Conservation (phyloP, 2,329 filamentous ascomycete genomes). For the Pseudocercospora crystallina region DNA sequence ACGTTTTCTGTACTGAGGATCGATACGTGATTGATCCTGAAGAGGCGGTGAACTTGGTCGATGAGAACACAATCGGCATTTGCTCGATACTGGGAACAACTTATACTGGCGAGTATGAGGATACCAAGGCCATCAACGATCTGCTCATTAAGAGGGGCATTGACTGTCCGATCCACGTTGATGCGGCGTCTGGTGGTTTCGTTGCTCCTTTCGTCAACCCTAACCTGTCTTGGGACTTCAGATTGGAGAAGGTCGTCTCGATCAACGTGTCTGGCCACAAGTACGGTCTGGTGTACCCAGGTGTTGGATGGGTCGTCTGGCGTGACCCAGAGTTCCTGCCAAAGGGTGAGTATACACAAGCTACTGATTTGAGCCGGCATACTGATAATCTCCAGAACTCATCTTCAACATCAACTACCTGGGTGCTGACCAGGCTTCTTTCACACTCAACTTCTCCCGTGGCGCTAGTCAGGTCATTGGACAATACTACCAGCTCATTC, state of each 20-base stretch:
- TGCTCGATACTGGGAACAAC: constrained; percentile 89
- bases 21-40: constrained; percentile 65
- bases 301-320: constrained; percentile 94
- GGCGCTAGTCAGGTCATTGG: constrained; percentile 92
- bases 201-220: constrained; percentile 89
- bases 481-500: constrained; percentile 96
- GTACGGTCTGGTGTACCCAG: constrained; percentile 77
- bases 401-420: constrained; percentile 99
- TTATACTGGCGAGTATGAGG: constrained; percentile 94
- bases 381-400: constrained; percentile 56
- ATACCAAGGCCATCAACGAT: constrained; percentile 89
- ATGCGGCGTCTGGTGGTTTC: constrained; percentile 88
- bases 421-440: constrained; percentile 89
- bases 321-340: constrained; percentile 79
- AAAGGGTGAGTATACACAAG: constrained; percentile 43
- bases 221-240: constrained; percentile 86
- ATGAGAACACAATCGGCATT: constrained; percentile 82
- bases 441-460: constrained; percentile 97
- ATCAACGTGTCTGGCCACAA: constrained; percentile 97
- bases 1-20: constrained; percentile 61
- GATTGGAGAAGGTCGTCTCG: constrained; percentile 80
- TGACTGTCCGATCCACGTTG: constrained; percentile 87
- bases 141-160: constrained; percentile 72
- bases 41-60: constrained; percentile 60
- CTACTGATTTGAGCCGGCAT: not conserved